Conservation (phyloP, 768 basidiomycete species). For the Sporobolomyces phaffii region DNA sequence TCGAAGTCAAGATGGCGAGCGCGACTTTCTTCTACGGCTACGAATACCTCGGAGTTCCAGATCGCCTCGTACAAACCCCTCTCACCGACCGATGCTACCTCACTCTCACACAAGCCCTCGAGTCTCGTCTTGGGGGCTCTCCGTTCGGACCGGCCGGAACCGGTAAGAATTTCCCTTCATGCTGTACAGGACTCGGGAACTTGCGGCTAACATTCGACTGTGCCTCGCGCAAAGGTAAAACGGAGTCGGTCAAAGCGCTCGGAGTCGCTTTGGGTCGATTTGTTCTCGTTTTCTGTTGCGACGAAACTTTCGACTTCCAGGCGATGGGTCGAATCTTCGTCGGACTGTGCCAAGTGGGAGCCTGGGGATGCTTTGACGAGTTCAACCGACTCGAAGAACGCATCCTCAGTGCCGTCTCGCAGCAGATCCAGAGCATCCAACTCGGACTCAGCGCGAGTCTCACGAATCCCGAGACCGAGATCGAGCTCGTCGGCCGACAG, state of each 20-base stretch:
- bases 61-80: slow-evolving; percentile 94
- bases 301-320: slow-evolving; percentile 99
- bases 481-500: slow-evolving; percentile 90
- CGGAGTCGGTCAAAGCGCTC: slow-evolving; percentile 97
- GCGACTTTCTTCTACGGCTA: slow-evolving; percentile 93
- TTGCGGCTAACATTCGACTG: no score
- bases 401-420: slow-evolving; percentile 94
- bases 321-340: slow-evolving; percentile 99
- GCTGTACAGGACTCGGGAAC: no score
- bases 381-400: slow-evolving; percentile 98
- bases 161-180: slow-evolving; percentile 52
- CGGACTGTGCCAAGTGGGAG: slow-evolving; percentile 96
- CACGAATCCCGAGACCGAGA: slow-evolving; percentile 79
- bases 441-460: slow-evolving; percentile 73
- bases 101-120: slow-evolving; percentile 89
- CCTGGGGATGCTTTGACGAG: slow-evolving; percentile 86
- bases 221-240: slow-evolving; percentile 88
- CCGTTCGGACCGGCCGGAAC: slow-evolving; percentile 99
- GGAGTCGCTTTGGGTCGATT: slow-evolving; percentile 96
- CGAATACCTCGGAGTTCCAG: slow-evolving; percentile 96
- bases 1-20: slow-evolving; percentile 78
- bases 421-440: slow-evolving; percentile 97
- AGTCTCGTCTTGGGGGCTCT: slow-evolving; percentile 89
- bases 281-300: slow-evolving; percentile 99
- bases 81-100: slow-evolving; percentile 95